phyloP scores from a whole-genome alignment of 805 yeast species.

The Komagataella populi region DNA sequence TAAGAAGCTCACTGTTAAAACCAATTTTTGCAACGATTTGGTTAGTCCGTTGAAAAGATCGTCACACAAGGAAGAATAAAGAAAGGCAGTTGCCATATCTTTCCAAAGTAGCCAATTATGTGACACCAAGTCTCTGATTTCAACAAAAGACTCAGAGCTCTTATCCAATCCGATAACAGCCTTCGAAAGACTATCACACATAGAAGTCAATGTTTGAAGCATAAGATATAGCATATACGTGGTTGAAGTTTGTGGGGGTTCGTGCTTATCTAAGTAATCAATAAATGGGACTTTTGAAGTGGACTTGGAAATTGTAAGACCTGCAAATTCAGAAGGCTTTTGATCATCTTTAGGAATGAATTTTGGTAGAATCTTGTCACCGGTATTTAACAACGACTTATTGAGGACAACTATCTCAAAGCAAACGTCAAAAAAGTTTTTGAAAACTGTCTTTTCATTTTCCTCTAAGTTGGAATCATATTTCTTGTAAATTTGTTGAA shows the following conservation, averaged over 20 bases:
- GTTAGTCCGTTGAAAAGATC: slow-evolving; percentile 57
- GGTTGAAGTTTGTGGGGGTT: slow-evolving; percentile 56
- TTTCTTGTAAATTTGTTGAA: slow-evolving; percentile 37
- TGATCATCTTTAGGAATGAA: slow-evolving; percentile 4
- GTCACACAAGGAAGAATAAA: slow-evolving; percentile 57
- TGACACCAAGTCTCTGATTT: slow-evolving; percentile 11
- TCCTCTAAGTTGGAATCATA: slow-evolving; percentile 41
- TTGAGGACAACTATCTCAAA: slow-evolving; percentile 21
- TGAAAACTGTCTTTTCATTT: slow-evolving; percentile 46
- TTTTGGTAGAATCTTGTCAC: slow-evolving; percentile 19
- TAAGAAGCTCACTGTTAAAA: slow-evolving; percentile 76
- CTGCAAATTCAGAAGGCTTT: slow-evolving; percentile 4
- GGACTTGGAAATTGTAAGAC: slow-evolving; percentile 29
- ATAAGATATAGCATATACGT: slow-evolving; percentile 51
- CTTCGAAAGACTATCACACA: slow-evolving; percentile 59
- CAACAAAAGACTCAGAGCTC: slow-evolving; percentile 7
- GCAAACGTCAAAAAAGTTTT: slow-evolving; percentile 35
- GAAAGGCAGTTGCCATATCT: slow-evolving; percentile 30
- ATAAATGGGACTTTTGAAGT: slow-evolving; percentile 40
- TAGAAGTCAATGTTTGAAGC: slow-evolving; percentile 32
- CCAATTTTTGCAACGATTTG: slow-evolving; percentile 63
- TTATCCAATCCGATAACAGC: slow-evolving; percentile 24
- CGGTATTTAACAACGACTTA: slow-evolving; percentile 18
- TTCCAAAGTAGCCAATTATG: slow-evolving; percentile 27
- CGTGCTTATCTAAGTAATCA: slow-evolving; percentile 70